Evolutionary conservation across 108 stramenopile species (phyloP).

Genomic region (Bacterosira constricta): DNA sequence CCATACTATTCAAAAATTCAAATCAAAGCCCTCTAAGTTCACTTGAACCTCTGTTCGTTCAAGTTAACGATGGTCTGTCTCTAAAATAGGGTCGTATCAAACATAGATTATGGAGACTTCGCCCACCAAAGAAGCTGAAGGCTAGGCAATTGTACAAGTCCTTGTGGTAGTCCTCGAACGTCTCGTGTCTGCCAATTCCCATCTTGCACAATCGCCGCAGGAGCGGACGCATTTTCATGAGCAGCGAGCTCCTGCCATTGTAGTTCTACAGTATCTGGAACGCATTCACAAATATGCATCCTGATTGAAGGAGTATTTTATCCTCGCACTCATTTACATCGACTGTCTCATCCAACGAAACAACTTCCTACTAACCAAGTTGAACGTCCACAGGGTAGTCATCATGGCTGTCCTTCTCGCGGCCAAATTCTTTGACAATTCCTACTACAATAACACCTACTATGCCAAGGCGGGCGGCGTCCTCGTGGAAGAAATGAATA

Average conservation of each 20-base stretch:
- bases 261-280: conserved; percentile 90
- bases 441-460: conserved; percentile 98
- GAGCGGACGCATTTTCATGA: conserved; percentile 95
- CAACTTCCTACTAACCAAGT: conserved; percentile 87
- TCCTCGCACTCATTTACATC: conserved; percentile 96
- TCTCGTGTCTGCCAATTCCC: conserved; percentile 66
- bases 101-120: conserved; percentile 64
- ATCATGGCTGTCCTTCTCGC: conserved; percentile 94
- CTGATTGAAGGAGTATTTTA: conserved; percentile 97
- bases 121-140: conserved; percentile 69
- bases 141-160: conserved; percentile 70
- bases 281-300: conserved; percentile 94
- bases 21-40: too few relatives aligned
- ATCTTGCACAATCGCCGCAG: conserved; percentile 60
- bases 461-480: conserved; percentile 95
- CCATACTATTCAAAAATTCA: too few relatives aligned
- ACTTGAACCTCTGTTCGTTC: too few relatives aligned
- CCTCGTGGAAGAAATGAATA: conserved; percentile 87
- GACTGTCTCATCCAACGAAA: conserved; percentile 95
- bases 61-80: too few relatives aligned
- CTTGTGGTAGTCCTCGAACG: conserved; percentile 83
- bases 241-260: conserved; percentile 89
- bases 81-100: background rate
- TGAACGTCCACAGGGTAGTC: conserved; percentile 96
- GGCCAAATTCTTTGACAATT: conserved; percentile 99